Evolutionary conservation across 2,329 filamentous ascomycete species (phyloP).

Genomic region (Monilinia polystroma): DNA sequence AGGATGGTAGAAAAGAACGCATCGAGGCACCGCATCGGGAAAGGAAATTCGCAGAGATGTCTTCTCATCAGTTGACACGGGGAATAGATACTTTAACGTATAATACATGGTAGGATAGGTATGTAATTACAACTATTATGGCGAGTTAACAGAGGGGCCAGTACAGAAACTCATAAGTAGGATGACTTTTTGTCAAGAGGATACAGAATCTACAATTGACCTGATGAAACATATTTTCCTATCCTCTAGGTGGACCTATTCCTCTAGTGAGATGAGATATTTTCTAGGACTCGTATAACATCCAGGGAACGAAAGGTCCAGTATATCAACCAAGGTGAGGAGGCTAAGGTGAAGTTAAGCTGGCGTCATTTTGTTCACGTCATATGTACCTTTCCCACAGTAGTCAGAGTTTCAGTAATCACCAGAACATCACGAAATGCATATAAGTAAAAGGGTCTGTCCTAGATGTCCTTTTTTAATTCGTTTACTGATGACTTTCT

Average conservation of each 20-base stretch:
- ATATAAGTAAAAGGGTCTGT: neutral
- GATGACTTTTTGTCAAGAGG: neutral
- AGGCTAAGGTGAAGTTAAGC: neutral
- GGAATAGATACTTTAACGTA: neutral
- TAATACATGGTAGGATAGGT: neutral
- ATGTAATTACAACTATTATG: neutral
- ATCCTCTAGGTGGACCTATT: neutral
- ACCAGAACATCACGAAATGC: neutral
- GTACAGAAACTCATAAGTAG: neutral
- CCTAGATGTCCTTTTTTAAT: neutral
- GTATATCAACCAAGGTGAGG: neutral
- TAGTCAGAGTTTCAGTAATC: neutral
- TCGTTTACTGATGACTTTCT: constrained; percentile 2
- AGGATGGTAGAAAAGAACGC: neutral
- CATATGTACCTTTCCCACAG: neutral
- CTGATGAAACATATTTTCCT: neutral
- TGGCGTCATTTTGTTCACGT: too few species aligned
- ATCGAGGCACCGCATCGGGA: neutral
- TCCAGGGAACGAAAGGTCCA: neutral
- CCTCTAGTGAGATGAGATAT: neutral
- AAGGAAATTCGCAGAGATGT: neutral
- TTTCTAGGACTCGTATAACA: neutral
- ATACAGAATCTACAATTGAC: neutral
- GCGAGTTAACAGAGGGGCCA: neutral
- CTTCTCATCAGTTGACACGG: neutral